Evolutionary conservation across 2,329 filamentous ascomycete species (phyloP), one percentile per base, ranked within the genome.

Genomic region (Neofusicoccum parvum): DNA sequence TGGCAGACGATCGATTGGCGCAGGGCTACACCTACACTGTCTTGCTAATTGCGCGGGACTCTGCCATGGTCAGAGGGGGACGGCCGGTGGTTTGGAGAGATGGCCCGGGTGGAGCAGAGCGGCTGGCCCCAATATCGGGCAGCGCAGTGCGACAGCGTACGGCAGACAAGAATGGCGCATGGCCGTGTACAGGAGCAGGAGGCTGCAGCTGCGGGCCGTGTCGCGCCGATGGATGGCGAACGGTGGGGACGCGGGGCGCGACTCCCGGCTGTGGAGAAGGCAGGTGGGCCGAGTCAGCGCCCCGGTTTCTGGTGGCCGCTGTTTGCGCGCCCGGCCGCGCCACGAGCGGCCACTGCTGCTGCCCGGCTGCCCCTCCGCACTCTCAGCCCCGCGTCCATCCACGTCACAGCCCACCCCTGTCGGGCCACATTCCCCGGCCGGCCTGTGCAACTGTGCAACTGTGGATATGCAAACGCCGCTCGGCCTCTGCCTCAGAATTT

Each of bases 1-100:
- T 32, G 23, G 20, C 6, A 32, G 12, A 5, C 43, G 23, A 34
- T 1, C 6, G 9, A 3, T 32, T 2, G 32, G 17, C 27, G 11
- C 12, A 10, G 23, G 12, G 36, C 36, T 34, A 32, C 36, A 67
- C 70, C 34, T 50, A 71, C 70, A 71, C 70, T 37, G 69, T 70
- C 64, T 66, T 70, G 66, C 68, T 71, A 36, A 69, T 27, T 39
- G 63, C 63, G 12, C 65, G 45, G n/a, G 27, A 23, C 12, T 62
- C 45, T 4, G 23, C 34, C 59, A 62, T 62, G 27, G 15, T 34
- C 12, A 14, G n/a, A 20, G n/a, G 37, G 3, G 34, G n/a, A 60
- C 10, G 20, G 53, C 60, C 50, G 39, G 45, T 48, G 39, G 45
- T 48, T 41, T 37, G 39, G 27, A 36, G 17, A 48, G 59, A 62